These are phyloP conservation scores for Macadamia integrifolia DNA, from an alignment of 164 flowering plant species.

Conservation along the genomic window DNA sequence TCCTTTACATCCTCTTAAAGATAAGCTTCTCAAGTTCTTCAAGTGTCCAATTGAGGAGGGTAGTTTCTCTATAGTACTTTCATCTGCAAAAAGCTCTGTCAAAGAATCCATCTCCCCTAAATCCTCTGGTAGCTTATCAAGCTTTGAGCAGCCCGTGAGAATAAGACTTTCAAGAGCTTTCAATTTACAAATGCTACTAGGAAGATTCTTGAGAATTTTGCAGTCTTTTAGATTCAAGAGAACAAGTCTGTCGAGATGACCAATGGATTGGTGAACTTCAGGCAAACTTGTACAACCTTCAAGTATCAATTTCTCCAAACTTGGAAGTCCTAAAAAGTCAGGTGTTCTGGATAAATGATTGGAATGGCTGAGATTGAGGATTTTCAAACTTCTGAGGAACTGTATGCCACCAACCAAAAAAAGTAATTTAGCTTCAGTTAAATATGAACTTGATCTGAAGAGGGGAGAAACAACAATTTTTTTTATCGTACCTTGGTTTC, in stretches of 20 bases:
- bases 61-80: background rate
- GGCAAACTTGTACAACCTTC: background rate
- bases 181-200: background rate
- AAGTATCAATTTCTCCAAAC: background rate
- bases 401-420: background rate
- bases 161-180: background rate
- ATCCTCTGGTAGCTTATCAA: background rate
- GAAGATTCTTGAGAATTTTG: constrained; percentile 1
- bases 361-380: background rate
- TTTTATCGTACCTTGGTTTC: background rate
- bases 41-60: background rate
- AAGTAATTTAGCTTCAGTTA: background rate
- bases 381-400: background rate
- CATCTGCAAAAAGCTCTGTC: background rate
- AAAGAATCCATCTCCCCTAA: background rate
- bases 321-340: background rate
- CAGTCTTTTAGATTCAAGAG: constrained; percentile 5
- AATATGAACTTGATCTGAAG: too few relatives aligned
- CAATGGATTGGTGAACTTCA: constrained; percentile 6
- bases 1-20: constrained; percentile 1
- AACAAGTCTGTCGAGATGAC: constrained; percentile 3
- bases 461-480: too few relatives aligned
- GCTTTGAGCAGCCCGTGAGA: constrained; percentile 1
- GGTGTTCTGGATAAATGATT: background rate
- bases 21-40: constrained; percentile 4